phyloP scores from a whole-genome alignment of 371 early-diverging fungal species.

The Fennellomyces sp. region DNA sequence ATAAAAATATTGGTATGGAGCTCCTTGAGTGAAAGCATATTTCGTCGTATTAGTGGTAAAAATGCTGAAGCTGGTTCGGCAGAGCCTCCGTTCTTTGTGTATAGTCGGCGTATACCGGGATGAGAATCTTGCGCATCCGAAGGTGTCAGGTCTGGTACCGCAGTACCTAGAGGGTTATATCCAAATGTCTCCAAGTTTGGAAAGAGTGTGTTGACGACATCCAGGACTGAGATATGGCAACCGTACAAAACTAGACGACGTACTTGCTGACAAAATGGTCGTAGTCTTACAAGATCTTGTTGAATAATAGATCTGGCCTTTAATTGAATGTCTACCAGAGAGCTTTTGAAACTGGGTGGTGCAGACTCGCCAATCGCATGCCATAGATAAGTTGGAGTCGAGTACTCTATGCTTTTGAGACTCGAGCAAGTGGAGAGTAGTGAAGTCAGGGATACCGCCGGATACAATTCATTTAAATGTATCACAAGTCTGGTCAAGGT shows the following conservation, averaged over 20 bases:
- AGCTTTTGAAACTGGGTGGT: too few species aligned
- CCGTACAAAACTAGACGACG: not conserved
- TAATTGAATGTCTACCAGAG: too few species aligned
- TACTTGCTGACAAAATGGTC: not conserved
- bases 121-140: not conserved
- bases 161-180: not conserved
- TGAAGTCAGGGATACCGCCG: not conserved
- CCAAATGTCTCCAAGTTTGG: not conserved
- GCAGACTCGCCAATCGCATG: too few species aligned
- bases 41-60: not conserved
- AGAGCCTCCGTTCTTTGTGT: not conserved
- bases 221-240: not conserved
- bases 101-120: not conserved
- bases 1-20: not conserved
- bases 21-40: not conserved
- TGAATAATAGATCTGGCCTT: too few species aligned
- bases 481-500: not conserved
- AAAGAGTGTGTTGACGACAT: not conserved
- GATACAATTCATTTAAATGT: not conserved
- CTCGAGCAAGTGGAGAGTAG: too few species aligned
- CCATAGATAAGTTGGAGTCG: too few species aligned
- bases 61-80: not conserved
- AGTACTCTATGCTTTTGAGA: too few species aligned
- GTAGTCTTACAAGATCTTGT: not conserved
- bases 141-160: not conserved